Evolutionary conservation across 441 rosid species (phyloP), one percentile per base, ranked within the genome.

Genomic region (Pelargonium australe): DNA sequence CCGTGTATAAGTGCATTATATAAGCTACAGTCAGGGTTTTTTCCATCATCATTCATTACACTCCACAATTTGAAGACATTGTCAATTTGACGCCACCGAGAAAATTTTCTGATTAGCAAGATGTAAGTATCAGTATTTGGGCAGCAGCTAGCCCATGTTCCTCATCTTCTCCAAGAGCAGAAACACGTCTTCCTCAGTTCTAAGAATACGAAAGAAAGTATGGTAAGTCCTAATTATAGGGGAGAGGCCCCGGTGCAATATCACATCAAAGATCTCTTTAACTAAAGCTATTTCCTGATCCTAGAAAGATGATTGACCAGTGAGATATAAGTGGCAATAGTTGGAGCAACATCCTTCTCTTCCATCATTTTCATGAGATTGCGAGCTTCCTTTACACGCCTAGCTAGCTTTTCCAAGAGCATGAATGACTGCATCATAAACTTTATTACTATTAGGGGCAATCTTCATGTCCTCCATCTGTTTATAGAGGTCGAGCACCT

Each of bases 1-100:
- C 97, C 98, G 77, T 92, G 95, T 76, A 92, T 92, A 75, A 95
- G 82, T 75, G 85, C 98, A 75, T 83, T 80, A 72, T 92, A 90
- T 31, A 89, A 83, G 74, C 91, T 89, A 43, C 89, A 84, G 73
- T 90, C 95, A 62, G 87, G 93, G 79, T 85, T 85, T 71, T 83
- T 74, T 3, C 92, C 92, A 62, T 79, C 72, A 61, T 84, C 89
- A 74, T 75, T 80, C 95, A 90, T 88, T 80, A 84, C 91, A 77
- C 77, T 78, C 97, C 99, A 95, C 79, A 89, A 72, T 77, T 78
- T 70, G 19, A 73, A 80, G 64, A 88, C 89, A 77, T 79, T 79
- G 60, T 86, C 88, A 71, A 87, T 84, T 76, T 90, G 93, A 25
- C 81, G 82, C 93, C 98, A 89, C 69, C 94, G 77, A 78, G 91